A percentile compares a stretch with the other conserved stretches of the same genome.
Conservation (phyloP, 2,329 filamentous ascomycete genomes). For the Nothopassalora personata region DNA sequence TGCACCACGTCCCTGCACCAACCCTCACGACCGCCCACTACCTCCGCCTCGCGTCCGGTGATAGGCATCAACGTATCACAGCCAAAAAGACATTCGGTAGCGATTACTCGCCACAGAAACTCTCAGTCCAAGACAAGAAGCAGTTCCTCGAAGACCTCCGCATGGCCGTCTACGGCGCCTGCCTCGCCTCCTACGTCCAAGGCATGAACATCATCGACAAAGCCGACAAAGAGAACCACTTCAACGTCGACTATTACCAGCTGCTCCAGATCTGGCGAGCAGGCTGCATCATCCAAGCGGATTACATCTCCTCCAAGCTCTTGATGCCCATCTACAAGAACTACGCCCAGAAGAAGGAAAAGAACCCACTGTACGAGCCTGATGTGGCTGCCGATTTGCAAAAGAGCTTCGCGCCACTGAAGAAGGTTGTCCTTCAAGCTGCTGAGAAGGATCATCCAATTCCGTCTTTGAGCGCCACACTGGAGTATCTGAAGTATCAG, state of each 20-base stretch:
- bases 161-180: conserved; percentile 57
- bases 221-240: conserved; percentile 54
- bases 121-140: conserved; percentile 32
- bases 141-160: conserved; percentile 54
- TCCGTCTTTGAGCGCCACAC: conserved; percentile 54
- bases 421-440: conserved; percentile 51
- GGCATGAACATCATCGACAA: conserved; percentile 60
- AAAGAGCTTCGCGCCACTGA: conserved; percentile 48
- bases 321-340: conserved; percentile 45
- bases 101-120: conserved; percentile 36
- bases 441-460: conserved; percentile 55
- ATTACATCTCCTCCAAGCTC: conserved; percentile 55
- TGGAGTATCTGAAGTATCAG: conserved; percentile 64
- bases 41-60: conserved; percentile 59
- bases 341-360: conserved; percentile 31
- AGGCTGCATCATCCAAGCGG: conserved; percentile 66
- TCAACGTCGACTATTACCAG: conserved; percentile 51
- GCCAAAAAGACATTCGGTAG: conserved; percentile 46
- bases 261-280: conserved; percentile 61
- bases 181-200: conserved; percentile 59
- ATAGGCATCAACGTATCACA: conserved; percentile 51
- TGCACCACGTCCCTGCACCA: conserved; percentile 58
- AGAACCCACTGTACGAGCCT: conserved; percentile 45
- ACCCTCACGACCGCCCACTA: conserved; percentile 60
- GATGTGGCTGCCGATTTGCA: conserved; percentile 52